These are phyloP conservation scores for Herpetospermum pedunculosum DNA, from an alignment of 306 rosid genomes.

Conservation along the genomic window DNA sequence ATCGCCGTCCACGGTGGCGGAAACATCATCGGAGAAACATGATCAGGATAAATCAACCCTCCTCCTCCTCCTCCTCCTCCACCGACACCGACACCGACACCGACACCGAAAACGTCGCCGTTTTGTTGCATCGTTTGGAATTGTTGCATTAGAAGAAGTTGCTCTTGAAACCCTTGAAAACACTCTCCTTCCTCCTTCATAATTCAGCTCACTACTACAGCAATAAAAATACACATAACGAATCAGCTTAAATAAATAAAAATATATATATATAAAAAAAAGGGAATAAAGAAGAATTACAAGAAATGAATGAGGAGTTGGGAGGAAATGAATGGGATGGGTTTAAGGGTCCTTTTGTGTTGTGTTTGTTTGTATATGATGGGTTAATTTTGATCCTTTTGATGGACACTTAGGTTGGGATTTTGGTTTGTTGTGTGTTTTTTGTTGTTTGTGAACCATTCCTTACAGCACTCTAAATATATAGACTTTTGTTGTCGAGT, in stretches of 20 bases:
- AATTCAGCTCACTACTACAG: neutral
- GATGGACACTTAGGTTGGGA: too few relatives aligned
- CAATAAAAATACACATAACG: neutral
- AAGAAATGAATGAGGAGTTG: too few relatives aligned
- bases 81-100: too few relatives aligned
- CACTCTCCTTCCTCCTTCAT: conserved; percentile 5
- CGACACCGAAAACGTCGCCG: conserved; percentile 23
- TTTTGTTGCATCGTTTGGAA: conserved; percentile 26
- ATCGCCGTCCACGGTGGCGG: conserved; percentile 54
- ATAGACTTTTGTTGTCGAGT: neutral
- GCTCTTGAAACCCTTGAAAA: conserved; percentile 47
- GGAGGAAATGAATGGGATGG: too few relatives aligned
- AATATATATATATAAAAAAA: too few relatives aligned
- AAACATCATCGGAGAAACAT: conserved; percentile 34
- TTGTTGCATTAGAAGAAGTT: conserved; percentile 39
- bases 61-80: conserved; percentile 8
- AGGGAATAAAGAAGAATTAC: too few relatives aligned
- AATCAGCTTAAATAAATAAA: too few relatives aligned
- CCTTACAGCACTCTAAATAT: conserved; percentile 45
- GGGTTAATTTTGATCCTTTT: too few relatives aligned
- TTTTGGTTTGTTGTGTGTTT: too few relatives aligned
- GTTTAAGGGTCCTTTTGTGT: too few relatives aligned
- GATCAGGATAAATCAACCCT: conserved; percentile 40
- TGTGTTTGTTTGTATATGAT: too few relatives aligned
- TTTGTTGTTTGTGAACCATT: conserved; percentile 11